Percentiles rank a stretch among this genome's conserved stretches.
Evolutionary conservation across 345 rosid species (phyloP).

Genomic region (Melastoma malabathricum): DNA sequence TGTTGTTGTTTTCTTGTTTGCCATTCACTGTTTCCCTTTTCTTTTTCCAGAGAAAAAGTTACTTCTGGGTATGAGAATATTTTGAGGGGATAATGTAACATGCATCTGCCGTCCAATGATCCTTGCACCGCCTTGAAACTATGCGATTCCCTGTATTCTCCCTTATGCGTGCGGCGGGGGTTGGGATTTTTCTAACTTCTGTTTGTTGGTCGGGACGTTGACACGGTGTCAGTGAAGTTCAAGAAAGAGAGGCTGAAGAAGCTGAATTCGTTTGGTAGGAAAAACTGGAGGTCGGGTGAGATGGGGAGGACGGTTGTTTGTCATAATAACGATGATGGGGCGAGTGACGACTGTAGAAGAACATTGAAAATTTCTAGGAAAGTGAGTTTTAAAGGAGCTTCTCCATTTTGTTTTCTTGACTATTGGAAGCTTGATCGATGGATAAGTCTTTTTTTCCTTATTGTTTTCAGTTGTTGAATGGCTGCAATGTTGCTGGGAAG

Average conservation of each 20-base stretch:
- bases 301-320: conserved; percentile 31
- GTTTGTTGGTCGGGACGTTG: conserved; percentile 16
- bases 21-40: background rate
- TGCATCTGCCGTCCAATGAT: no score
- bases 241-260: conserved; percentile 43
- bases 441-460: background rate
- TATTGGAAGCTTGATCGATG: background rate
- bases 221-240: conserved; percentile 31
- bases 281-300: conserved; percentile 19
- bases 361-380: conserved; percentile 40
- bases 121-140: no score
- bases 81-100: no score
- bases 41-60: no score
- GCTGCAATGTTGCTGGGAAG: conserved; percentile 45
- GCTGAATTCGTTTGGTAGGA: conserved; percentile 32
- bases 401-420: background rate
- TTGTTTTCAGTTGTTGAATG: conserved; percentile 28
- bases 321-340: conserved; percentile 19
- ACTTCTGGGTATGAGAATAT: no score
- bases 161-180: no score
- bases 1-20: background rate
- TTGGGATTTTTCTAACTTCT: background rate
- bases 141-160: no score
- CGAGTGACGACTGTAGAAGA: conserved; percentile 16
- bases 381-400: conserved; percentile 4